phyloP scores from a whole-genome alignment of 306 rosid genomes.

The Trifolium repens region DNA sequence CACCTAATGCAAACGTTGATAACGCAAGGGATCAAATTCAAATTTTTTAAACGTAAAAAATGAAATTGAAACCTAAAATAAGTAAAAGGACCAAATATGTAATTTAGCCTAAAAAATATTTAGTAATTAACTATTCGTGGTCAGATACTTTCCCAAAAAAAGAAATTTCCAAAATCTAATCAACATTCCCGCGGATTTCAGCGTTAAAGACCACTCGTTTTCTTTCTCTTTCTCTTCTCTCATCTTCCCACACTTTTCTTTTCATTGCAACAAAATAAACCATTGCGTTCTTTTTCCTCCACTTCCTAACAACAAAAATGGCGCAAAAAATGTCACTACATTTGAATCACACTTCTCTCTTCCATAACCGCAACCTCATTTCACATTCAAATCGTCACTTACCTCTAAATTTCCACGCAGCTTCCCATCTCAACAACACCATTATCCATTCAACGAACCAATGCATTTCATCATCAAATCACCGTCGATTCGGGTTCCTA shows the following conservation, averaged over 20 bases:
- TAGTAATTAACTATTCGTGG: too few species aligned
- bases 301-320: constrained; percentile 36
- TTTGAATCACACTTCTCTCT: constrained; percentile 29
- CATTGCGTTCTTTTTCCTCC: constrained; percentile 5
- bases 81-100: too few species aligned
- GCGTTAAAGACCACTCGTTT: neutral
- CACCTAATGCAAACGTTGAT: too few species aligned
- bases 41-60: too few species aligned
- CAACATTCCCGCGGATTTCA: constrained; percentile 13
- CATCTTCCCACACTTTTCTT: neutral
- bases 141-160: too few species aligned
- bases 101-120: too few species aligned
- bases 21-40: too few species aligned
- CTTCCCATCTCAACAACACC: constrained; percentile 31
- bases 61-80: too few species aligned
- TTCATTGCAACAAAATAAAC: too few species aligned
- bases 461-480: neutral
- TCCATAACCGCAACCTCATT: constrained; percentile 38
- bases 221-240: neutral
- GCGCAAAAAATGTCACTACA: constrained; percentile 36
- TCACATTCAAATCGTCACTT: constrained; percentile 23
- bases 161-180: neutral
- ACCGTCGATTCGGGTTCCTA: constrained; percentile 1
- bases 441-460: constrained; percentile 32
- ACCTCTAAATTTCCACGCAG: constrained; percentile 11